A percentile compares a stretch with the other conserved stretches of the same genome.
Evolutionary conservation across 768 basidiomycete genomes (phyloP).

Genomic region (Termitomyces sp.): DNA sequence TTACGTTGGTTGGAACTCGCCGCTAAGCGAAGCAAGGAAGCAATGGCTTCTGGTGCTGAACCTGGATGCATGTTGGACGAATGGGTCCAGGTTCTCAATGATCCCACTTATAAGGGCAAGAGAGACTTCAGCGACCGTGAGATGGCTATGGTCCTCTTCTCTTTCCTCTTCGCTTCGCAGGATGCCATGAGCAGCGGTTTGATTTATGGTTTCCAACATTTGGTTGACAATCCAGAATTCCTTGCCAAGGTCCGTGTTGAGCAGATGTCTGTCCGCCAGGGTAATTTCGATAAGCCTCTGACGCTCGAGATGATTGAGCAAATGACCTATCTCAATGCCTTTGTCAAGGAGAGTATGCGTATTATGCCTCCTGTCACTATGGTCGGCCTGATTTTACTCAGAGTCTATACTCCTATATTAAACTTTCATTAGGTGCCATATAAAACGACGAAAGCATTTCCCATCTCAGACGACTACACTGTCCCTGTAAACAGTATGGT

Average conservation of each 20-base stretch:
- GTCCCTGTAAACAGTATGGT: slow-evolving; percentile 91
- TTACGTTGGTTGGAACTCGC: slow-evolving; percentile 79
- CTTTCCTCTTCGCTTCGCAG: slow-evolving; percentile 94
- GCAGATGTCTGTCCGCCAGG: slow-evolving; percentile 78
- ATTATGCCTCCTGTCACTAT: slow-evolving; percentile 94
- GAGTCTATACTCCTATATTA: neutral
- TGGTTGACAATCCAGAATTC: slow-evolving; percentile 88
- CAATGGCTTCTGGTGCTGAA: slow-evolving; percentile 76
- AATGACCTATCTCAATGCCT: slow-evolving; percentile 90
- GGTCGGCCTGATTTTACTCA: slow-evolving; percentile 43
- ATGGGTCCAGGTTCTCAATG: slow-evolving; percentile 77
- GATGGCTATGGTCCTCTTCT: slow-evolving; percentile 96
- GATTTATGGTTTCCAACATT: slow-evolving; percentile 95
- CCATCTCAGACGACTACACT: slow-evolving; percentile 87
- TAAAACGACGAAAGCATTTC: slow-evolving; percentile 83
- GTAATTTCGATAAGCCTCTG: slow-evolving; percentile 70
- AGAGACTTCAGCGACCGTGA: slow-evolving; percentile 89
- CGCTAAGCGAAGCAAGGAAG: slow-evolving; percentile 72
- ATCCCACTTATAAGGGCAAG: slow-evolving; percentile 69
- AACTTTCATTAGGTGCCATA: slow-evolving; percentile 78
- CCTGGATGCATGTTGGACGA: slow-evolving; percentile 90
- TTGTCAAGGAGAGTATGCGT: slow-evolving; percentile 91
- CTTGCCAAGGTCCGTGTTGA: slow-evolving; percentile 88
- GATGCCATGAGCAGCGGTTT: slow-evolving; percentile 98
- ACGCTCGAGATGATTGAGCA: slow-evolving; percentile 88